Evolutionary conservation across 1,284 basidiomycete species (phyloP).

Genomic region (Schizopora paradoxa): DNA sequence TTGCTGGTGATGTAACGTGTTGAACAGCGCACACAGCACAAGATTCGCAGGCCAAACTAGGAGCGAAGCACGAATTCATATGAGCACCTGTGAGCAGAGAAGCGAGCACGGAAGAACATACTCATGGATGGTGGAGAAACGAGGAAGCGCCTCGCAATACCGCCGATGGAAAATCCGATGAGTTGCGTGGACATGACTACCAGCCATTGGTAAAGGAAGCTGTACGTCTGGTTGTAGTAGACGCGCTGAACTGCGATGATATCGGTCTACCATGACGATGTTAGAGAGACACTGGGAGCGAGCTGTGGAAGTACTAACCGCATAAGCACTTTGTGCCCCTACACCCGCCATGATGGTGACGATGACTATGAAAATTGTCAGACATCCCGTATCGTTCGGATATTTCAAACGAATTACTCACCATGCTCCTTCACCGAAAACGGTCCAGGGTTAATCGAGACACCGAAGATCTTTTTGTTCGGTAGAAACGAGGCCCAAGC

Average conservation of each 20-base stretch:
- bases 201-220: conserved; percentile 28
- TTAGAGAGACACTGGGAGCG: conserved; percentile 14
- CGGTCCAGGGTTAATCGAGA: conserved; percentile 36
- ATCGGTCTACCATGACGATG: conserved; percentile 23
- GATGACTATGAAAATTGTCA: conserved; percentile 40
- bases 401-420: too few relatives aligned
- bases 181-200: conserved; percentile 41
- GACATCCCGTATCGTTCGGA: conserved; percentile 47
- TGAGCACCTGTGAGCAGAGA: conserved; percentile 2
- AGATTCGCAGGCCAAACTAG: conserved; percentile 49
- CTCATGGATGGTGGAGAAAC: conserved; percentile 46
- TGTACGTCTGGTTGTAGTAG: conserved; percentile 26
- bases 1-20: conserved; percentile 49
- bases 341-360: conserved; percentile 66
- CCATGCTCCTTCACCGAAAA: conserved; percentile 50
- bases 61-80: background rate
- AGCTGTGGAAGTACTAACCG: conserved; percentile 17
- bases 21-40: conserved; percentile 49
- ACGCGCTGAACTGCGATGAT: conserved; percentile 32
- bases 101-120: conserved; percentile 32
- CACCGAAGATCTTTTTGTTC: conserved; percentile 24
- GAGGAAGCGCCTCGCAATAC: conserved; percentile 51
- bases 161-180: conserved; percentile 42
- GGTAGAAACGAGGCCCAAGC: conserved; percentile 35
- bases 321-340: conserved; percentile 37